Percentiles rank a stretch among this genome's conserved stretches.
phyloP scores from a whole-genome alignment of 768 basidiomycete species.

The Dentipellis fragilis region DNA sequence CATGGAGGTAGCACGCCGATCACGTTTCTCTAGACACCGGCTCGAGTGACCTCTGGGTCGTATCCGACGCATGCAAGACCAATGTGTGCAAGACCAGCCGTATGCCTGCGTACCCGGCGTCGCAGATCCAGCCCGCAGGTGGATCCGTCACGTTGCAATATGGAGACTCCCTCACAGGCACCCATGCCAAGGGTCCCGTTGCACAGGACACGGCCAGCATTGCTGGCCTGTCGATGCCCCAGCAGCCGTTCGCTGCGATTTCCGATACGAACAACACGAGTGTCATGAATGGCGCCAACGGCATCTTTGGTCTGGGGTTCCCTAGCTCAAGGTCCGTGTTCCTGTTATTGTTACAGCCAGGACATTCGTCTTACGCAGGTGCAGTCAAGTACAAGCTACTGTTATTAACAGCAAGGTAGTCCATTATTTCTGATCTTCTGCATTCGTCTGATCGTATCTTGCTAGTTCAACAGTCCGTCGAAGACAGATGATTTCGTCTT shows the following conservation, averaged over 20 bases:
- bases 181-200: conserved; percentile 55
- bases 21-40: conserved; percentile 7
- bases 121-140: conserved; percentile 13
- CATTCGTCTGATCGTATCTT: too few relatives aligned
- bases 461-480: conserved; percentile 6
- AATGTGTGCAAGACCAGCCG: conserved; percentile 1
- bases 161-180: conserved; percentile 64
- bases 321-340: conserved; percentile 25
- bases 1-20: neutral
- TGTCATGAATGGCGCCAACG: conserved; percentile 41
- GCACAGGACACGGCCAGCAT: conserved; percentile 48
- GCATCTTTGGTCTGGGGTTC: conserved; percentile 71
- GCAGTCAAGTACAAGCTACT: conserved; percentile 5
- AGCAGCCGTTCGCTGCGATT: conserved; percentile 58
- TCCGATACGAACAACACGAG: conserved; percentile 60
- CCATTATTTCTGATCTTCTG: too few relatives aligned
- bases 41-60: conserved; percentile 12
- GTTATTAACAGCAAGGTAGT: conserved; percentile 5
- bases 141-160: conserved; percentile 44
- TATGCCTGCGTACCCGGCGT: conserved; percentile 8
- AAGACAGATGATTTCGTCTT: conserved; percentile 7
- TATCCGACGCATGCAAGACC: conserved; percentile 7
- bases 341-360: neutral
- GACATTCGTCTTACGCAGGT: neutral
- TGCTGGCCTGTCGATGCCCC: conserved; percentile 37